Conservation (phyloP, 768 basidiomycete genomes). For the Calocybe cyanea region DNA sequence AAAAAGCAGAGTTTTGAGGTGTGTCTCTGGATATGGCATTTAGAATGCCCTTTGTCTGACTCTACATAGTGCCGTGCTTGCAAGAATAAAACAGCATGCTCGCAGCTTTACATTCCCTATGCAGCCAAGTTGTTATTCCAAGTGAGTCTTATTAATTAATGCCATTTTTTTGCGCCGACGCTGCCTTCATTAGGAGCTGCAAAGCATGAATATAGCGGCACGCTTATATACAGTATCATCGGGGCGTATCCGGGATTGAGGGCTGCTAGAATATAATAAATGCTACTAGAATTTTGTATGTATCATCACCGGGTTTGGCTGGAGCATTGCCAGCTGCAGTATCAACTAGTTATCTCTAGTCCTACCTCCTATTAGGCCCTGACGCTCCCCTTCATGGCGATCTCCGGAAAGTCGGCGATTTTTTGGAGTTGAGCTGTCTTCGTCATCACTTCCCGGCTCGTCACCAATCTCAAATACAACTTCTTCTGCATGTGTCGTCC, state of each 20-base stretch:
- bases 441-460: constrained; percentile 62
- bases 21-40: constrained; percentile 8
- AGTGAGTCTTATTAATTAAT: constrained; percentile 38
- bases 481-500: constrained; percentile 50
- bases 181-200: constrained; percentile 60
- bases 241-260: constrained; percentile 74
- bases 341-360: constrained; percentile 29
- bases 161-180: not conserved
- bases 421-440: constrained; percentile 49
- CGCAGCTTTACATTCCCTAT: constrained; percentile 91
- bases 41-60: not conserved
- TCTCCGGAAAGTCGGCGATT: constrained; percentile 51
- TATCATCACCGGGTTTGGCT: constrained; percentile 12
- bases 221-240: constrained; percentile 85
- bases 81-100: constrained; percentile 94
- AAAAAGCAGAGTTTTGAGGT: constrained; percentile 98
- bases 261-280: constrained; percentile 16
- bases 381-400: constrained; percentile 54
- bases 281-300: constrained; percentile 18
- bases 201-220: constrained; percentile 94
- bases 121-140: constrained; percentile 97
- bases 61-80: constrained; percentile 77
- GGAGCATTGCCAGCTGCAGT: constrained; percentile 6
- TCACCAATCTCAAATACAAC: constrained; percentile 93
- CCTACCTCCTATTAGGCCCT: constrained; percentile 56